Evolutionary conservation across 73 alveolate species (phyloP).

Genomic region (Paramecium sonneborni): DNA sequence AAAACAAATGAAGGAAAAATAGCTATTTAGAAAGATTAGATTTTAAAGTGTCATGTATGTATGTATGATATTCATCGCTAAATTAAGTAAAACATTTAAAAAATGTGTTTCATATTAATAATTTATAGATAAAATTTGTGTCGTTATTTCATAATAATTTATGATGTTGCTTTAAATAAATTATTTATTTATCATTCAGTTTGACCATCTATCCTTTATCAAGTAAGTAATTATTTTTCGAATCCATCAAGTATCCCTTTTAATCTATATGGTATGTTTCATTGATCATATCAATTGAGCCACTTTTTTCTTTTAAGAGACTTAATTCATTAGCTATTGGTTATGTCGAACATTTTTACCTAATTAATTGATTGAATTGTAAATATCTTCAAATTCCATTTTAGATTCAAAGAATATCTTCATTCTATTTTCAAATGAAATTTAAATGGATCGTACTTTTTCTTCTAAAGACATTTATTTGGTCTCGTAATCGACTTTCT

Average conservation of each 20-base stretch:
- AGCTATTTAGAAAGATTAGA: no score
- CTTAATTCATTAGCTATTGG: neutral
- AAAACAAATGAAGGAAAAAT: no score
- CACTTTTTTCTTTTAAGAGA: neutral
- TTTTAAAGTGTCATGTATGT: no score
- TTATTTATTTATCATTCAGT: neutral
- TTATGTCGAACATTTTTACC: neutral
- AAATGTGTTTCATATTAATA: no score
- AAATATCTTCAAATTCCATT: conserved; percentile 10
- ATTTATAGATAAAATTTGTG: no score
- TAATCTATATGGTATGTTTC: conserved; percentile 38
- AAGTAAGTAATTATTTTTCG: neutral
- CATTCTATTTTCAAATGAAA: conserved; percentile 2
- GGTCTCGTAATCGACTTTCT: conserved; percentile 27
- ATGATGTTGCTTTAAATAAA: conserved; percentile 15
- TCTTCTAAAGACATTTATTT: conserved; percentile 23
- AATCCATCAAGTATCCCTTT: conserved; percentile 34
- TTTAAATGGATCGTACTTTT: neutral
- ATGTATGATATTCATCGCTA: no score
- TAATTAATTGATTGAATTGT: neutral
- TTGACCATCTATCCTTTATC: conserved; percentile 16
- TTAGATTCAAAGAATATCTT: conserved; percentile 5
- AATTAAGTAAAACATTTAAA: no score
- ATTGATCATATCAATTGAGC: neutral
- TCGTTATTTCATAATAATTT: neutral